Evolutionary conservation across 768 basidiomycete species (phyloP), one percentile per base, ranked within the genome.

Genomic region (Termitomyces sp.): DNA sequence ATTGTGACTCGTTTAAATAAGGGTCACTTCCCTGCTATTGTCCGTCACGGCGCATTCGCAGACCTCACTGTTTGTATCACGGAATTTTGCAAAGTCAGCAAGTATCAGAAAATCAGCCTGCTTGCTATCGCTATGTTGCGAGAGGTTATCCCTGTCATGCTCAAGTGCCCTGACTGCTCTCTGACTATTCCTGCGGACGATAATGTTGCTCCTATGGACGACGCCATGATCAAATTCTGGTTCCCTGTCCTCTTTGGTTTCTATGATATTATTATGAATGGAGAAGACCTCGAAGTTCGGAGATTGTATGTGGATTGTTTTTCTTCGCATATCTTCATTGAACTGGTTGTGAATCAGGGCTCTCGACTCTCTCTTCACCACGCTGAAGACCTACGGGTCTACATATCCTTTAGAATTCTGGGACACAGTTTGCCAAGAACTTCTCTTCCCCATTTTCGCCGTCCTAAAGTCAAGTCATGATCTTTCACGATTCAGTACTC

Each of bases 211-310:
- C 70, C 76, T 0, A 78, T 78, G 64, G 89, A 91, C 58, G 96
- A 97, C 60, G 85, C 84, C 30, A 95, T 95, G 91, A 89, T 98
- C 73, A 89, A 87, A 65, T 98, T 88, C 72, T 99, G 97, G 97
- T 95, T 91, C 77, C 97, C 97, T 0, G 86, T 93, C 2, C 78
- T 98, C 37, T 96, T 98, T 68, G 90, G 91, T n/a, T 98, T 98
- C 77, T 98, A 95, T 73, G 97, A 98, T 71, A 96, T 99, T 55
- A 96, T 99, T 69, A 98, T 99, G 96, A 98, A 97, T 61, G 97
- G 94, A 18, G 97, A 98, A 71, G 97, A 99, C 68, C 76, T 99
- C 27, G 97, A 99, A 82, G 95, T 99, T 53, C 86, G 97, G 65
- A 84, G 95, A 68, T 72, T 98, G 97, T 99, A 69, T 76, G 93